phyloP scores from a whole-genome alignment of 2,329 filamentous ascomycete species.

The Aspergillus jensenii region DNA sequence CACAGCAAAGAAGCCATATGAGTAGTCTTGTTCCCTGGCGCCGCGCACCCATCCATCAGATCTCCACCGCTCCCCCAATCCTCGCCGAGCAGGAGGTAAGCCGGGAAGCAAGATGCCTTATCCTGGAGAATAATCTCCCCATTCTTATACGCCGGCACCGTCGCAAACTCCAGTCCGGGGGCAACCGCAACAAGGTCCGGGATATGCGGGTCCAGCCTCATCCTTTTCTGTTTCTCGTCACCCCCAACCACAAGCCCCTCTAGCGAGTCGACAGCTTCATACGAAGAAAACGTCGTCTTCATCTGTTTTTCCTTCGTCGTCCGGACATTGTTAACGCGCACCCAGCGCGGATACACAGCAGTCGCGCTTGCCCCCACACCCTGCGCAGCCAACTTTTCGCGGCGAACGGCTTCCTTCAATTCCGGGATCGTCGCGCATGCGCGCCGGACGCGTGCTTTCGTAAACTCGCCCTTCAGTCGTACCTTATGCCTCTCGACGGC shows the following conservation, averaged over 20 bases:
- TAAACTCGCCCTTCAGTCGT: slow-evolving; percentile 78
- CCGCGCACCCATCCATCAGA: slow-evolving; percentile 88
- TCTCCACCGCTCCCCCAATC: slow-evolving; percentile 61
- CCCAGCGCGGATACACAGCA: slow-evolving; percentile 76
- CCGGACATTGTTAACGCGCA: slow-evolving; percentile 79
- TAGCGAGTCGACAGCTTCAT: slow-evolving; percentile 57
- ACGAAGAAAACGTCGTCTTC: slow-evolving; percentile 69
- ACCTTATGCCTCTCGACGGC: slow-evolving; percentile 79
- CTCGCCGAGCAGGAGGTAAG: slow-evolving; percentile 73
- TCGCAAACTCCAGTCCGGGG: slow-evolving; percentile 68
- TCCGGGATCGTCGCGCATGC: slow-evolving; percentile 68
- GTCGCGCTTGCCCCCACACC: slow-evolving; percentile 27
- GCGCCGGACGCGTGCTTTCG: slow-evolving; percentile 71
- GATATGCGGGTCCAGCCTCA: slow-evolving; percentile 70
- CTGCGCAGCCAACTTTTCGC: slow-evolving; percentile 45
- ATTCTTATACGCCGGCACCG: slow-evolving; percentile 68
- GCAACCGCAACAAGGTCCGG: slow-evolving; percentile 81
- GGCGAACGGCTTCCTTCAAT: slow-evolving; percentile 47
- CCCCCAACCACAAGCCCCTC: slow-evolving; percentile 50
- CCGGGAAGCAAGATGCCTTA: slow-evolving; percentile 95
- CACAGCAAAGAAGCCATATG: slow-evolving; percentile 76
- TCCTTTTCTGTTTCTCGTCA: slow-evolving; percentile 27
- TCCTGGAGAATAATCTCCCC: slow-evolving; percentile 90
- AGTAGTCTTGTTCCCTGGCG: slow-evolving; percentile 96
- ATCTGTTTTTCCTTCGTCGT: slow-evolving; percentile 71